Evolutionary conservation across 306 rosid species (phyloP).

Genomic region (Oxytropis ochrocephala): DNA sequence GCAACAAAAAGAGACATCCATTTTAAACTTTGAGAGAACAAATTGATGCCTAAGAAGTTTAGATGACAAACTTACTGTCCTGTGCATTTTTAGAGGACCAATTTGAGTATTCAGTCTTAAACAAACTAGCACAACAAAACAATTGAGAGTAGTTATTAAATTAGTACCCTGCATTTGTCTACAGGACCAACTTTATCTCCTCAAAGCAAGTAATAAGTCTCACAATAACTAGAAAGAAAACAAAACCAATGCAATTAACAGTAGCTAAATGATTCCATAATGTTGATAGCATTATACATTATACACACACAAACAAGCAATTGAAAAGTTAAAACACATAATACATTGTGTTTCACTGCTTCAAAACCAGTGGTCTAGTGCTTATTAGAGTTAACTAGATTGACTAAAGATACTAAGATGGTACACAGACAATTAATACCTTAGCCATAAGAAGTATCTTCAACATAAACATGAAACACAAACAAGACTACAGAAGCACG

Average conservation of each 20-base stretch:
- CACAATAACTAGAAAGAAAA: neutral
- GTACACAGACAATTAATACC: neutral
- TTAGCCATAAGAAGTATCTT: neutral
- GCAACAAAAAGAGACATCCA: neutral
- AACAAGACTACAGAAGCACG: neutral
- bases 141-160: neutral
- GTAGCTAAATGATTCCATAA: neutral
- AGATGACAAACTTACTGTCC: neutral
- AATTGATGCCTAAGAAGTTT: neutral
- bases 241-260: neutral
- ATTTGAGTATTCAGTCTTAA: neutral
- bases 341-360: too few species aligned
- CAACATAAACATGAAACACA: neutral
- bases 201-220: neutral
- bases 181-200: neutral
- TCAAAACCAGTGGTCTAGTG: neutral
- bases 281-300: neutral
- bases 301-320: neutral
- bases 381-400: neutral
- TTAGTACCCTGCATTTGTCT: neutral
- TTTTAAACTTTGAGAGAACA: neutral
- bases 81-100: neutral
- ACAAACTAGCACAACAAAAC: neutral
- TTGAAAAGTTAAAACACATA: too few species aligned
- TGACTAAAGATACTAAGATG: neutral